phyloP scores from a whole-genome alignment of 768 basidiomycete genomes.

The Pleurotus citrinopileatus region DNA sequence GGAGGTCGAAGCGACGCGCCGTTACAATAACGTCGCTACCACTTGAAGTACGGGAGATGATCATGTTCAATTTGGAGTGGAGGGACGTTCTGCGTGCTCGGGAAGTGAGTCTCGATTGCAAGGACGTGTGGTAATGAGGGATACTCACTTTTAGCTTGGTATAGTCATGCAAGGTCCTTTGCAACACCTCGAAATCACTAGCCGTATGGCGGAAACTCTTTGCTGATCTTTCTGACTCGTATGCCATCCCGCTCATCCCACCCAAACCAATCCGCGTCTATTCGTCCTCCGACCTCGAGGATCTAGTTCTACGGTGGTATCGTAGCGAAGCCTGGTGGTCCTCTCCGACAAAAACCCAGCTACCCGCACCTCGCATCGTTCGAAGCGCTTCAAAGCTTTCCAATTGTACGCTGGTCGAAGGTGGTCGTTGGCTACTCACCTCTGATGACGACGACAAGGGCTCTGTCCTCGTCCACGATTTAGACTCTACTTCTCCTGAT shows the following conservation, averaged over 20 bases:
- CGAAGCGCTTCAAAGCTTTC: neutral
- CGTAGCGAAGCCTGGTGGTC: neutral
- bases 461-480: neutral
- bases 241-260: neutral
- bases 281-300: neutral
- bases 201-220: neutral
- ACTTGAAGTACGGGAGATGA: neutral
- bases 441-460: neutral
- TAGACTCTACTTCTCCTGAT: neutral
- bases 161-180: neutral
- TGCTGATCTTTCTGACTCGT: neutral
- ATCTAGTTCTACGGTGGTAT: neutral
- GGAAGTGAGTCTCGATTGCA: neutral
- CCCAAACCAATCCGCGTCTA: neutral
- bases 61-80: neutral
- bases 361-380: neutral
- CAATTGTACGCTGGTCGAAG: neutral
- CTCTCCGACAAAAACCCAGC: neutral
- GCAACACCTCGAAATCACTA: neutral
- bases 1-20: neutral
- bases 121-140: no score
- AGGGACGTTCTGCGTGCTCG: neutral
- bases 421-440: neutral
- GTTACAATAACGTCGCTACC: neutral
- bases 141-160: neutral